Conservation (phyloP, 331 rosid genomes). For the Malus hybrid region DNA sequence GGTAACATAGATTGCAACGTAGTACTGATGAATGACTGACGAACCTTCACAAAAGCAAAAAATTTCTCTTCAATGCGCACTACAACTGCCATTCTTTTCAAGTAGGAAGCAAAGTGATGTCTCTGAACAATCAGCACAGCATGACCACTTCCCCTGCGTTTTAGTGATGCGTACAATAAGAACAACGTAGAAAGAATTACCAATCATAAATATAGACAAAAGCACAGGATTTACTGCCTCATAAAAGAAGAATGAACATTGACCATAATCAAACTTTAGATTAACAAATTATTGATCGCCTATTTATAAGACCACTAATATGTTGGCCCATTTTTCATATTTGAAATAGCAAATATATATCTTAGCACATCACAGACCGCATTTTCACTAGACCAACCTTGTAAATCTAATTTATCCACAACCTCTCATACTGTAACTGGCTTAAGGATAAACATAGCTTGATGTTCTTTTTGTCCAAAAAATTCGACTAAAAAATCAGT, state of each 20-base stretch:
- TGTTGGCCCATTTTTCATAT: background rate
- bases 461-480: background rate
- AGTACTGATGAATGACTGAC: slow-evolving; percentile 7
- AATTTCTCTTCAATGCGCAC: slow-evolving; percentile 91
- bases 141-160: slow-evolving; percentile 75
- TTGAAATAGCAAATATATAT: background rate
- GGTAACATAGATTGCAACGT: background rate
- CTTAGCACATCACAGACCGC: background rate
- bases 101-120: slow-evolving; percentile 90
- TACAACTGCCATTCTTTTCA: slow-evolving; percentile 95
- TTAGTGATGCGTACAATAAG: slow-evolving; percentile 2
- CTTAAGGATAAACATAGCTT: background rate
- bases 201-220: background rate
- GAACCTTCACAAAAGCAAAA: slow-evolving; percentile 92
- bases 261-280: background rate
- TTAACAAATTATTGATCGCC: background rate
- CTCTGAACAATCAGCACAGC: slow-evolving; percentile 96
- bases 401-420: background rate
- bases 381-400: background rate
- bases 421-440: background rate
- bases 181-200: background rate
- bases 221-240: background rate
- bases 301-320: background rate
- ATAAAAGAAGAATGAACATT: background rate
- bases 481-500: background rate